Conservation (phyloP, 1,284 basidiomycete species). For the Inonotus hispidus region DNA sequence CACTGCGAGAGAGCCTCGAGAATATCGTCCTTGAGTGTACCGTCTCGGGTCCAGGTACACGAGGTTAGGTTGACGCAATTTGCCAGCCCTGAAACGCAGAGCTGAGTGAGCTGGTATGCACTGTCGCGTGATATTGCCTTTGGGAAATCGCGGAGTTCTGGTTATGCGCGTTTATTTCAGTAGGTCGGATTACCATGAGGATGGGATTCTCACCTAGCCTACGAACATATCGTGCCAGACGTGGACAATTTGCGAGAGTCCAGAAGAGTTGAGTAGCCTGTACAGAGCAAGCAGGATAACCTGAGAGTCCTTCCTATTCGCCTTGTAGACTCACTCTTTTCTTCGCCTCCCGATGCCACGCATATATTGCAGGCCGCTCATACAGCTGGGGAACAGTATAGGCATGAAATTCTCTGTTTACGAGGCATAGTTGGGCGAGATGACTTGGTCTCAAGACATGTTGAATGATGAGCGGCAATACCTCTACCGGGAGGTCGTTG, state of each 20-base stretch:
- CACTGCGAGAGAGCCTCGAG: slow-evolving; percentile 44
- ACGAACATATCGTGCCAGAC: slow-evolving; percentile 49
- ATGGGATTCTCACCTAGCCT: slow-evolving; percentile 42
- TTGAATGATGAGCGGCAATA: slow-evolving; percentile 48
- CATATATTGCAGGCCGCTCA: slow-evolving; percentile 49
- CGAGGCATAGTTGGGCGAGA: slow-evolving; percentile 45
- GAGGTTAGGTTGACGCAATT: slow-evolving; percentile 56
- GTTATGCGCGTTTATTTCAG: neutral
- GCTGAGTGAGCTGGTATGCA: slow-evolving; percentile 29
- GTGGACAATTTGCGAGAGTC: slow-evolving; percentile 41
- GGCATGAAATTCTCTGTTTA: slow-evolving; percentile 46
- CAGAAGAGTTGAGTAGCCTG: slow-evolving; percentile 50
- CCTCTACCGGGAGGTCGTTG: slow-evolving; percentile 52
- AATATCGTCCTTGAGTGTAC: slow-evolving; percentile 54
- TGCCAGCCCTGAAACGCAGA: slow-evolving; percentile 43
- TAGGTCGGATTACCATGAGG: neutral
- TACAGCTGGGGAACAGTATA: slow-evolving; percentile 50
- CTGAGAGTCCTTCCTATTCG: neutral
- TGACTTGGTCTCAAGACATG: slow-evolving; percentile 47
- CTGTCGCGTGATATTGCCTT: slow-evolving; percentile 30
- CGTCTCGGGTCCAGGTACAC: slow-evolving; percentile 73
- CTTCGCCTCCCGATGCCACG: slow-evolving; percentile 63
- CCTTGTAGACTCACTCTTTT: slow-evolving; percentile 36
- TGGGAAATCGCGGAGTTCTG: slow-evolving; percentile 61
- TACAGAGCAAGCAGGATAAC: neutral